Evolutionary conservation across 2,329 filamentous ascomycete species (phyloP).

Genomic region (Chrysoporthe deuterocubensis): DNA sequence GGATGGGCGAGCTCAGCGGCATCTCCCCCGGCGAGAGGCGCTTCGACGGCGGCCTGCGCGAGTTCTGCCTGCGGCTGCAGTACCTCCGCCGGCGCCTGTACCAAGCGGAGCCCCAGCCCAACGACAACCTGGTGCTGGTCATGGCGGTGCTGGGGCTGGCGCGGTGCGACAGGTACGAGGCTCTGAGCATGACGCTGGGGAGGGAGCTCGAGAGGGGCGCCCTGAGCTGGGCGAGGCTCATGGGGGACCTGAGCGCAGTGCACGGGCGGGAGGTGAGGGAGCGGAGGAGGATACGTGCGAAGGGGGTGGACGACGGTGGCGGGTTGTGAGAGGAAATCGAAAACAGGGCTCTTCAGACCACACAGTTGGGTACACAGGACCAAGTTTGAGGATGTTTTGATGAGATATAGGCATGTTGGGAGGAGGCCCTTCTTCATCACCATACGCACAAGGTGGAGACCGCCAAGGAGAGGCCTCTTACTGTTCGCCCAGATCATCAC

Average conservation of each 20-base stretch:
- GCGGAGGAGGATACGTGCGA: conserved; percentile 14
- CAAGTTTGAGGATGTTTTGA: background rate
- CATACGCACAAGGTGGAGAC: too few species aligned
- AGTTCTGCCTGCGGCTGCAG: conserved; percentile 21
- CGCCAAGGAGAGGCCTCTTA: too few species aligned
- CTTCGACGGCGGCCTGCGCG: conserved; percentile 25
- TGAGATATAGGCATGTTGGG: too few species aligned
- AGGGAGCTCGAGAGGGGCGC: conserved; percentile 26
- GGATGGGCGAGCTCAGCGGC: conserved; percentile 26
- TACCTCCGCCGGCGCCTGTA: conserved; percentile 26
- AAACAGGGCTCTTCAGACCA: background rate
- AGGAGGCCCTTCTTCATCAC: too few species aligned
- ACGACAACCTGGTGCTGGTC: conserved; percentile 28
- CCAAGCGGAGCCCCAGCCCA: conserved; percentile 28
- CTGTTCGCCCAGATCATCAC: too few species aligned
- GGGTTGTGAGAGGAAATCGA: background rate
- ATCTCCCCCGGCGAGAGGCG: conserved; percentile 24
- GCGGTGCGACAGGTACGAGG: conserved; percentile 23
- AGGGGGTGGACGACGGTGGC: background rate
- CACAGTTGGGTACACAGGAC: conserved; percentile 5
- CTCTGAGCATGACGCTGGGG: conserved; percentile 24
- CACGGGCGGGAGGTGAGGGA: conserved; percentile 26
- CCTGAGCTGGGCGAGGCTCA: conserved; percentile 25
- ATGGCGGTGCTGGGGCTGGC: conserved; percentile 27
- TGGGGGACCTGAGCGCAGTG: conserved; percentile 24